These are phyloP conservation scores for Colletotrichum melonis DNA, from an alignment of 2,329 filamentous ascomycete genomes.

Conservation along the genomic window DNA sequence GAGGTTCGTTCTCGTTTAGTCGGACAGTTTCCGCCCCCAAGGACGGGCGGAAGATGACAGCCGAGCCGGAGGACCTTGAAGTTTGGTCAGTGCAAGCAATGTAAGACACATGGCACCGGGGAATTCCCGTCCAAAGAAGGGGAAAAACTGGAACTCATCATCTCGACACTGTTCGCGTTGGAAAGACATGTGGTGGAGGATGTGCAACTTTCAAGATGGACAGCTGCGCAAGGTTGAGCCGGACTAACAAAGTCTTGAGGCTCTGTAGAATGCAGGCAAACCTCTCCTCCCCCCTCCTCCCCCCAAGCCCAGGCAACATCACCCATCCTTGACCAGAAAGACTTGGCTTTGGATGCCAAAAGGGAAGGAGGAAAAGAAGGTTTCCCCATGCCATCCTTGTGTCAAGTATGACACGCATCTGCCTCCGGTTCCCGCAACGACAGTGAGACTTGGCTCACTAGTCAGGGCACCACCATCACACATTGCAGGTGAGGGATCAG, in stretches of 20 bases:
- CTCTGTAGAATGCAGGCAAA: neutral
- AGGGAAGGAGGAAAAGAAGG: neutral
- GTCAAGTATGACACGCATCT: slow-evolving; percentile 5
- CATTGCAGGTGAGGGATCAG: neutral
- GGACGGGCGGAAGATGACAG: neutral
- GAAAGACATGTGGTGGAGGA: neutral
- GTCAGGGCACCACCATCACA: neutral
- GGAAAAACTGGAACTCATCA: neutral
- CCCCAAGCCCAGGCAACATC: neutral
- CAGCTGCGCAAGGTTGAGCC: neutral
- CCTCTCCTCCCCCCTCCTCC: too few species aligned
- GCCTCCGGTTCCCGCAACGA: neutral
- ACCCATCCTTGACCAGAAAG: neutral
- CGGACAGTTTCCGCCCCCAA: neutral
- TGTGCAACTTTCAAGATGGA: too few species aligned
- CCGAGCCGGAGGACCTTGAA: neutral
- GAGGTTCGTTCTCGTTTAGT: neutral
- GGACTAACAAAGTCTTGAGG: neutral
- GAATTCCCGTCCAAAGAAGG: neutral
- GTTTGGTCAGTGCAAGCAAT: neutral
- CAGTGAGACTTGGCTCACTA: neutral
- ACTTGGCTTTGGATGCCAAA: neutral
- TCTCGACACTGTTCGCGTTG: neutral
- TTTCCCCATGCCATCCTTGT: neutral
- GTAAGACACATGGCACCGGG: too few species aligned